Base-by-base conservation (phyloP, 2,329 filamentous ascomycete genomes). In the Epicoccum sorghinum region DNA sequence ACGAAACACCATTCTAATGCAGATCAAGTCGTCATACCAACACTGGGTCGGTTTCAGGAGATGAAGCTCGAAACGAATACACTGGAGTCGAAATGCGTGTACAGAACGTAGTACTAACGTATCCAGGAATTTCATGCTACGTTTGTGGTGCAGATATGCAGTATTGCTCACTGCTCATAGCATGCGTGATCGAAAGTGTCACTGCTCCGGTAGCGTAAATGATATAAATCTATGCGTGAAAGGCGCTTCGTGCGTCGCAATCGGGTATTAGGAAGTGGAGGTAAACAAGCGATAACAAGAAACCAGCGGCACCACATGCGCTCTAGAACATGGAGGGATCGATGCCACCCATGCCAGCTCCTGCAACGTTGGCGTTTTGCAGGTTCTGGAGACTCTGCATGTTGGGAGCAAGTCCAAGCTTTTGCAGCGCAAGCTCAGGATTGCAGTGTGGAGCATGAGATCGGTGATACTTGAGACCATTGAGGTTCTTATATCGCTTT, bases 401-500 rank as follows among this genome's bases (percentile, higher is more conserved):
- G 44, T 75, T 76, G 43, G 67, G 72, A 13, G 71, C 67, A 30
- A 75, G 62, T 14, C 69, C 73, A 59, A 74, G 66, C 48, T 70
- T 71, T 41, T 80, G 79, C 48, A 85, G 73, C 68, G 86, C 84
- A 25, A 89, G 85, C 58, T 96, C 92, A 0, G 92, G 91, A 69
- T 96, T 96, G 79, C 93, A 97, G 47, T 89, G 89, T 23, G 91
- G 89, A 10, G 91, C 95, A 74, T 97, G 77, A 63, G 82, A 75
- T 52, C 79, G 72, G 69, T 89, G 86, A 72, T 99, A 99, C 86
- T 99, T 99, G 59, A 99, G 84, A 6, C 95, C 95, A 76, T 99
- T 99, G 57, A 99, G 77, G 72, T 99, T 99, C 86, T 99, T 99
- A 80, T 99, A 99, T 47, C 95, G 89, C 81, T 99, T 99, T 68